Evolutionary conservation across 805 yeast species (phyloP).

Genomic region (Peterozyma toletana): DNA sequence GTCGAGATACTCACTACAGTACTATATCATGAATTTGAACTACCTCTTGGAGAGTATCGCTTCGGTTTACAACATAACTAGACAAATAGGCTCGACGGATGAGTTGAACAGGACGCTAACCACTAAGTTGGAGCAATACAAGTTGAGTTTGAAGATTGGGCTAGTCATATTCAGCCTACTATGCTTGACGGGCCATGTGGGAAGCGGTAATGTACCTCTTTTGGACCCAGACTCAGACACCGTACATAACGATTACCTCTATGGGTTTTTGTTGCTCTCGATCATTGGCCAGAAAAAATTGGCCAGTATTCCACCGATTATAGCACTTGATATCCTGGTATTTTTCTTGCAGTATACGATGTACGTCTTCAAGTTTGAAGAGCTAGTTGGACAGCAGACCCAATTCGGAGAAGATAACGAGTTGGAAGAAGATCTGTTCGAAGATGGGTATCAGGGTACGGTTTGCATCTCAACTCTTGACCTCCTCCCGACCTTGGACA

Average conservation of each 20-base stretch:
- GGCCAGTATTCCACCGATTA: conserved; percentile 6
- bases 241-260: conserved; percentile 9
- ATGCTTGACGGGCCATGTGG: conserved; percentile 7
- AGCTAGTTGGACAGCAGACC: not conserved
- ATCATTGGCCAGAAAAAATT: conserved; percentile 19
- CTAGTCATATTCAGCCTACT: conserved; percentile 5
- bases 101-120: conserved; percentile 12
- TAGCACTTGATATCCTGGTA: conserved; percentile 14
- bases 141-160: conserved; percentile 6
- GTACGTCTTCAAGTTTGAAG: conserved; percentile 10
- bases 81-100: no score
- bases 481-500: no score
- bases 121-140: conserved; percentile 10
- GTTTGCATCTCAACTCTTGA: conserved; percentile 11
- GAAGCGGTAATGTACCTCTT: not conserved
- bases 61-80: no score
- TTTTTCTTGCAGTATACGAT: conserved; percentile 13
- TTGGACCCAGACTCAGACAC: not conserved
- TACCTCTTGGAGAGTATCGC: conserved; percentile 4
- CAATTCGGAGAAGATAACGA: not conserved
- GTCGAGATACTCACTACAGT: conserved; percentile 13
- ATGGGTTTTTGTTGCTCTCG: conserved; percentile 16
- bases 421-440: not conserved
- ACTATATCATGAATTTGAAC: conserved; percentile 13
- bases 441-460: conserved; percentile 13